A percentile compares a stretch with the other conserved stretches of the same genome.
Conservation (phyloP, 208 protist genomes). For the Wallacemonas sp. region DNA sequence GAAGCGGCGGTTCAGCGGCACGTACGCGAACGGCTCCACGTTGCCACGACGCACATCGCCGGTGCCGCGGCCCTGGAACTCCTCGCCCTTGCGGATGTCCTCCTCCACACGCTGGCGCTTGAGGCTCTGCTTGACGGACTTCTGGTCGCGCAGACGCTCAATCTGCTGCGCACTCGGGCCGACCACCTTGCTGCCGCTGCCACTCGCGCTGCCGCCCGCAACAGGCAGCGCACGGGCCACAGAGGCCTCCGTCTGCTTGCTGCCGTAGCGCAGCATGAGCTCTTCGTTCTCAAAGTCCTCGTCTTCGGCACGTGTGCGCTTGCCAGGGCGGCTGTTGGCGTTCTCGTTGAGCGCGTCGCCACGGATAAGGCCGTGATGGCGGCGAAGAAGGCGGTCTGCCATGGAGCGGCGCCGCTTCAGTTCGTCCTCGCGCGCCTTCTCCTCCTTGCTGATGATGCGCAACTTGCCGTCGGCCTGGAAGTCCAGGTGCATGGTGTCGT, state of each 20-base stretch:
- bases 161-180: constrained; percentile 53
- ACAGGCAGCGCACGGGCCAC: constrained; percentile 26
- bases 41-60: constrained; percentile 88
- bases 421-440: constrained; percentile 64
- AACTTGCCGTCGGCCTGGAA: constrained; percentile 77
- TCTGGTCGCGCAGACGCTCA: constrained; percentile 64
- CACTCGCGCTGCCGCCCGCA: constrained; percentile 18
- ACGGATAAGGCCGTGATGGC: constrained; percentile 38
- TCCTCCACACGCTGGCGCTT: constrained; percentile 85
- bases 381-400: constrained; percentile 69
- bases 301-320: constrained; percentile 62
- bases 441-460: constrained; percentile 78
- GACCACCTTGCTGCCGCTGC: constrained; percentile 17
- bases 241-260: constrained; percentile 50
- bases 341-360: constrained; percentile 60
- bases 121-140: constrained; percentile 53
- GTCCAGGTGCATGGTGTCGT: constrained; percentile 74
- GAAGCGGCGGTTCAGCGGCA: constrained; percentile 88
- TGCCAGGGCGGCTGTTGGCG: constrained; percentile 41
- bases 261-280: constrained; percentile 72
- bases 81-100: constrained; percentile 85
- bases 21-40: constrained; percentile 89
- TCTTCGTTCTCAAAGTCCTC: constrained; percentile 90
- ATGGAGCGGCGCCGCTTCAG: constrained; percentile 48
- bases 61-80: constrained; percentile 73